Conservation (phyloP, 2,329 filamentous ascomycete genomes). For the Xenosphaeropsis pyriputrescens region DNA sequence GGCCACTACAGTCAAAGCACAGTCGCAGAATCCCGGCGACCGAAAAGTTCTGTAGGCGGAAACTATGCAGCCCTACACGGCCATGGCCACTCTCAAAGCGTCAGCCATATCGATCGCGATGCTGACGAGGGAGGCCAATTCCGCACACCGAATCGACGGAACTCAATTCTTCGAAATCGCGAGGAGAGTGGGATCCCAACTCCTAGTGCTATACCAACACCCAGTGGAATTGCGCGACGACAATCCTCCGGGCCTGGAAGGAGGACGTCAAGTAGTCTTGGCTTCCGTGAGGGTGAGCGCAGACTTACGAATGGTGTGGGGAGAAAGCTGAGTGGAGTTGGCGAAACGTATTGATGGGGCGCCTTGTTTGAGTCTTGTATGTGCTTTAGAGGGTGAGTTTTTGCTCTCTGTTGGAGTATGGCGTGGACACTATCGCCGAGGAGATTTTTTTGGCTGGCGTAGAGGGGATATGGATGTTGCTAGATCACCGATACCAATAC, state of each 20-base stretch:
- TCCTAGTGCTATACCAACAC: conserved; percentile 30
- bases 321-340: conserved; percentile 35
- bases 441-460: too few species aligned
- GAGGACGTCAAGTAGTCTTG: conserved; percentile 14
- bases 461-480: too few species aligned
- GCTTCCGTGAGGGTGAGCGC: conserved; percentile 9
- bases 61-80: conserved; percentile 13
- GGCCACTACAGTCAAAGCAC: conserved; percentile 18
- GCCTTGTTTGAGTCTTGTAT: too few species aligned
- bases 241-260: conserved; percentile 21
- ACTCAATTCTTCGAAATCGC: conserved; percentile 24
- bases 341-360: conserved; percentile 35
- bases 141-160: conserved; percentile 28
- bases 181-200: conserved; percentile 15
- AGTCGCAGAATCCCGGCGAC: conserved; percentile 14
- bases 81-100: conserved; percentile 19
- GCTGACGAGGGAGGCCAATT: conserved; percentile 15
- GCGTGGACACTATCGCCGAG: too few species aligned
- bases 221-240: conserved; percentile 30
- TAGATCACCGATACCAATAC: too few species aligned
- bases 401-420: too few species aligned
- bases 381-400: too few species aligned
- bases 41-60: conserved; percentile 17
- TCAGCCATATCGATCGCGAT: conserved; percentile 16
- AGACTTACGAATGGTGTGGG: conserved; percentile 14